phyloP scores from a whole-genome alignment of 352 stramenopile genomes.

The Bremia lactucae region DNA sequence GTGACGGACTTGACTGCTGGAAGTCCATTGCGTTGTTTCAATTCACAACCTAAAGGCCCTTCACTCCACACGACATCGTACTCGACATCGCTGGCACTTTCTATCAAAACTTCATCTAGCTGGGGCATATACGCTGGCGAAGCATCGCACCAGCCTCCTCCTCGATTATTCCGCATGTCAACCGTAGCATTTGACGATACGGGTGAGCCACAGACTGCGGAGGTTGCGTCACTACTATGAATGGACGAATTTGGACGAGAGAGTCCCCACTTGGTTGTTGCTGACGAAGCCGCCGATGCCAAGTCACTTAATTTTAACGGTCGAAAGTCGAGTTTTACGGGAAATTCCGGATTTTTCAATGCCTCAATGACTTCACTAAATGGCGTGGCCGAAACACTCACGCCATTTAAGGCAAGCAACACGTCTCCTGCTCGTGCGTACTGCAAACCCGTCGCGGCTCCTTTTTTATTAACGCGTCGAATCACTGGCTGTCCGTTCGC shows the following conservation, averaged over 20 bases:
- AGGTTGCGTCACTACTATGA: conserved; percentile 22
- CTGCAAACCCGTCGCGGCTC: conserved; percentile 42
- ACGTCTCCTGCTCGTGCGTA: conserved; percentile 64
- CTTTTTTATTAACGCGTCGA: conserved; percentile 65
- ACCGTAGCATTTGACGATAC: conserved; percentile 21
- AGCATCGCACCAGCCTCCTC: conserved; percentile 10
- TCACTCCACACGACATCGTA: conserved; percentile 74
- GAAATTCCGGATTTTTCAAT: conserved; percentile 50
- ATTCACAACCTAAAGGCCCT: conserved; percentile 55
- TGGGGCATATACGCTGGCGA: conserved; percentile 12
- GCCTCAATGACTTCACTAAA: conserved; percentile 63
- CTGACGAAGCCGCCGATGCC: conserved; percentile 9
- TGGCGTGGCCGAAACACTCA: conserved; percentile 30
- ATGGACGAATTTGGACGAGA: conserved; percentile 20
- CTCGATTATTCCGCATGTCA: conserved; percentile 17
- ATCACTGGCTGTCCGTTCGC: conserved; percentile 45
- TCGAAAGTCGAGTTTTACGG: conserved; percentile 56
- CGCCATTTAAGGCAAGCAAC: conserved; percentile 56
- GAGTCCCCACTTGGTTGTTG: conserved; percentile 12
- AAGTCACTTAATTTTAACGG: conserved; percentile 41
- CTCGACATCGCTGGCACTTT: conserved; percentile 30
- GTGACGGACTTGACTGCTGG: conserved; percentile 64
- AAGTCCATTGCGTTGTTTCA: conserved; percentile 61
- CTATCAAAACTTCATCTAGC: conserved; percentile 6
- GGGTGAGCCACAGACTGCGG: conserved; percentile 21